Percentiles rank a stretch among this genome's conserved stretches.
These are phyloP conservation scores for Fusarium temperatum DNA, from an alignment of 2,329 filamentous ascomycete genomes.

Conservation along the genomic window DNA sequence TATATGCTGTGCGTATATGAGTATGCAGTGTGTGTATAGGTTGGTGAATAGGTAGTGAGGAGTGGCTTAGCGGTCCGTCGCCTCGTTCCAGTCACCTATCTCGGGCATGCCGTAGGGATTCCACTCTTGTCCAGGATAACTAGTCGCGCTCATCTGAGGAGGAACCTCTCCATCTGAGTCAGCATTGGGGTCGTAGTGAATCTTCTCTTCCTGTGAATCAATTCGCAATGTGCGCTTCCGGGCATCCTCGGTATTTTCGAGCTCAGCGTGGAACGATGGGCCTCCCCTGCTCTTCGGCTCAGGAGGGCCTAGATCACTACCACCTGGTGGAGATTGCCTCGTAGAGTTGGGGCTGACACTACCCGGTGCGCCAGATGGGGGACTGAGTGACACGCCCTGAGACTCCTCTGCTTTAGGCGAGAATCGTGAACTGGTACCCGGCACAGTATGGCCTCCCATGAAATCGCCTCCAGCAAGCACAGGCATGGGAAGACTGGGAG, in stretches of 20 bases:
- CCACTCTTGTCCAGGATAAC: constrained; percentile 78
- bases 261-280: constrained; percentile 45
- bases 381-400: constrained; percentile 29
- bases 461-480: neutral
- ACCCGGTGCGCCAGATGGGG: constrained; percentile 10
- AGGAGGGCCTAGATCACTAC: constrained; percentile 5
- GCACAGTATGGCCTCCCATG: neutral
- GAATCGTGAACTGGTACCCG: neutral
- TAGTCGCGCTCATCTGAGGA: constrained; percentile 72
- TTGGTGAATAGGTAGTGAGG: neutral
- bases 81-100: constrained; percentile 42
- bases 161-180: constrained; percentile 43
- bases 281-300: constrained; percentile 12
- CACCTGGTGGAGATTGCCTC: constrained; percentile 11
- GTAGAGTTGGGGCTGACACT: constrained; percentile 23
- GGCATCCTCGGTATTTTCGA: constrained; percentile 55
- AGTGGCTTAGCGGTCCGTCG: neutral
- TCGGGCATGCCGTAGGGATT: constrained; percentile 59
- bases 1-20: neutral
- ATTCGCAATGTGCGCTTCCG: constrained; percentile 56
- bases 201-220: constrained; percentile 63
- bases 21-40: neutral
- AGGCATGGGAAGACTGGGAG: constrained; percentile 4
- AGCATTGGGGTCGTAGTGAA: constrained; percentile 52
- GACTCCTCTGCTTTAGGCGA: constrained; percentile 6